Percentiles rank a stretch among this genome's conserved stretches.
These are phyloP conservation scores for Metrosideros polymorpha DNA, from an alignment of 441 rosid genomes.

Conservation along the genomic window DNA sequence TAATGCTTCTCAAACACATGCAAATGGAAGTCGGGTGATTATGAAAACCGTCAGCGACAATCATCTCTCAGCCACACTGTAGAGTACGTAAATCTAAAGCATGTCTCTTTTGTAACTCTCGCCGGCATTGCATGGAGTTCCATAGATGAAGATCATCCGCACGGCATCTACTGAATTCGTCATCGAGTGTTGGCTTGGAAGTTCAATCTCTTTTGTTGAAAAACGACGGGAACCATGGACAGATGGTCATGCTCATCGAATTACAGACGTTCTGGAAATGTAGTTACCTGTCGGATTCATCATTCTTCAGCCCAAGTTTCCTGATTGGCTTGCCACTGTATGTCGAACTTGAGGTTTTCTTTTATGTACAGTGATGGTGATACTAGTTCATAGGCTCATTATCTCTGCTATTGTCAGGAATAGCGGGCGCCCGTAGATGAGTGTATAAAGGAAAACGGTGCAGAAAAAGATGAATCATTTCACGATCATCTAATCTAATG, in stretches of 20 bases:
- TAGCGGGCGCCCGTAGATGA: background rate
- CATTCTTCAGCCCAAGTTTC: background rate
- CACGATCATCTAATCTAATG: background rate
- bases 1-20: background rate
- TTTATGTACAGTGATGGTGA: background rate
- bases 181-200: background rate
- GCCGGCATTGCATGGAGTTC: background rate
- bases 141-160: background rate
- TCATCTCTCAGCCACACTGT: conserved; percentile 3
- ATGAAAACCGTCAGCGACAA: background rate
- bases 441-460: background rate
- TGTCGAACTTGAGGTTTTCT: background rate
- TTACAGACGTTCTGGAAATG: background rate
- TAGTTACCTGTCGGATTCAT: background rate
- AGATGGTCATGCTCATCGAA: background rate
- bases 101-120: background rate
- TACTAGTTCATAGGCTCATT: background rate
- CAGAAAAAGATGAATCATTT: background rate
- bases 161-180: background rate
- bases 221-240: background rate
- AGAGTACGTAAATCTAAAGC: background rate
- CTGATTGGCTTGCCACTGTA: background rate
- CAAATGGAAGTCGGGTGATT: conserved; percentile 10
- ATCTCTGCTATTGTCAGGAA: background rate
- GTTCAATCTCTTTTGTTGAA: background rate